Evolutionary conservation across 345 rosid genomes (phyloP), one percentile per base, ranked within the genome.

Genomic region (Arabis alpina): DNA sequence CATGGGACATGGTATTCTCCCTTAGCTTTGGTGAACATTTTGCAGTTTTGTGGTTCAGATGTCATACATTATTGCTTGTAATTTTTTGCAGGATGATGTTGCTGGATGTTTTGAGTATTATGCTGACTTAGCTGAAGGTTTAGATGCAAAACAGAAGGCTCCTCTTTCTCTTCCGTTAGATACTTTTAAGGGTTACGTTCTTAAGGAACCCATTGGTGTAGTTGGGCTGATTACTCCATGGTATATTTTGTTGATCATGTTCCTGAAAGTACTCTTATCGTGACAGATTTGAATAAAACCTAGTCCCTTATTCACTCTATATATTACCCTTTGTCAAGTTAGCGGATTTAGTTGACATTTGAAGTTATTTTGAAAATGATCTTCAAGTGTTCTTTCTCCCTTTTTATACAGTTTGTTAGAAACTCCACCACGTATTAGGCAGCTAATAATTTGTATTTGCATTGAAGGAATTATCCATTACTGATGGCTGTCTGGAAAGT

Each of bases 401-500:
- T 45, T 32, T 14, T 44, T n/a, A 44, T 16, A 25, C 15, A 63
- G 8, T 52, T 15, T 45, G n/a, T 50, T 60, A 8, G 68, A 59
- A 2, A 55, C 37, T 12, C 12, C 23, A 25, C 64, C 50, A 37
- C 3, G 1, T 72, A 55, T 55, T 25, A 15, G 16, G 71, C 39
- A 56, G 34, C 74, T 68, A 42, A 75, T 45, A 27, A 39, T 53
- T 30, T 43, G 12, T 49, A 19, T 50, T 66, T 78, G 10, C 73
- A 41, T 61, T 85, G 83, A 85, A 91, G 97, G 99, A 94, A 94
- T 76, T 92, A 95, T 71, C 99, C 98, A 0, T 72, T 95, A 13
- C 79, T 92, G 85, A 85, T 95, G 97, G 96, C 98, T 52, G 72
- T 85, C 57, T 92, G 99, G 98, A 95, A 95, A 79, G 96, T 92